Evolutionary conservation across 306 rosid species (phyloP), one percentile per base, ranked within the genome.

Genomic region (Cyamopsis tetragonoloba): DNA sequence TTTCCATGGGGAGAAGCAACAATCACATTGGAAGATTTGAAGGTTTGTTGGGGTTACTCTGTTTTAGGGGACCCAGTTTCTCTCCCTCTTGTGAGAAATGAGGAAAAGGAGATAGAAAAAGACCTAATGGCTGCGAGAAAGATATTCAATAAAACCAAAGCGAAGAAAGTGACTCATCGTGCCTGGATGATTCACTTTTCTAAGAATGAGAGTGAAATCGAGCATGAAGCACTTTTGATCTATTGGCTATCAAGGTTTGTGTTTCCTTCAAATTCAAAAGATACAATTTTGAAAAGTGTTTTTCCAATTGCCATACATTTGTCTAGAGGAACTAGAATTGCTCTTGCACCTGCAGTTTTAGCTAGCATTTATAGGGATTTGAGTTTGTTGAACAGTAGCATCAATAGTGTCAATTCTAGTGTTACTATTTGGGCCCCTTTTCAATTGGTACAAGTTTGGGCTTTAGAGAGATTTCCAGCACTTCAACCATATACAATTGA

Each of bases 1-100:
- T 86, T 84, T 48, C 77, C 69, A 0, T 86, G 86, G 80, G 96
- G 86, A 1, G 89, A 89, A 69, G 77, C 86, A 3, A 84, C 87
- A 0, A 24, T 89, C 0, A 84, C 88, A 0, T 43, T 84, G 17
- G 92, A 89, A 39, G 92, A 89, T 39, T n/a, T 74, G 5, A 74
- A 79, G 66, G 18, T 68, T 31, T 68, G 53, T 5, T 81, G 83
- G 11, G 83, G 87, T 0, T 86, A 53, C 14, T 79, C 88, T 1
- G 60, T 82, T 39, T 0, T 66, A 5, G 96, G 92, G 2, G 17
- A 19, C 5, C 46, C 77, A 10, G 32, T 77, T 60, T 48, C 35
- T 1, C 31, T 4, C 9, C 70, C 75, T 9, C 54, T 81, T 47
- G 50, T 28, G 48, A 74, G 22, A 6, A 1, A 28, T 47, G 74